Conservation (phyloP, 176 grass and related monocot genomes). For the Cenchrus purpureus region DNA sequence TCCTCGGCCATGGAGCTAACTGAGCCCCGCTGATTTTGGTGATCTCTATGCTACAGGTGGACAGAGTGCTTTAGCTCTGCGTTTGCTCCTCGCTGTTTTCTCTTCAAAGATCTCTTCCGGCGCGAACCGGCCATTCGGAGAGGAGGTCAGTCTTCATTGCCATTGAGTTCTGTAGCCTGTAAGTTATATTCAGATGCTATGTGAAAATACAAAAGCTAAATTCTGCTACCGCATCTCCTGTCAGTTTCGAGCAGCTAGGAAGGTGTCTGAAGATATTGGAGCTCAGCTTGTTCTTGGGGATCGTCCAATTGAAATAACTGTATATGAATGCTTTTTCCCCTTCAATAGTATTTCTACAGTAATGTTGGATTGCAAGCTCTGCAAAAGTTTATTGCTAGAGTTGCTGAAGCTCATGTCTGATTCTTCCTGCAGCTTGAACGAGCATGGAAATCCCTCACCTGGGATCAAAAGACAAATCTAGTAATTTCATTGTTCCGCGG, state of each 20-base stretch:
- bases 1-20: neutral
- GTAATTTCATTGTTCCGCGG: slow-evolving; percentile 68
- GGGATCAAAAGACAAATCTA: slow-evolving; percentile 69
- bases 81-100: slow-evolving; percentile 86
- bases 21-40: neutral
- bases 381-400: neutral
- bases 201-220: neutral
- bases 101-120: slow-evolving; percentile 86
- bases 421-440: slow-evolving; percentile 76
- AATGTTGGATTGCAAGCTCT: neutral
- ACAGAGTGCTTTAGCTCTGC: slow-evolving; percentile 87
- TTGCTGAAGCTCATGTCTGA: neutral
- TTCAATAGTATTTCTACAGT: neutral
- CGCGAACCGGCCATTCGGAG: slow-evolving; percentile 76
- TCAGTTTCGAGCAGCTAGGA: slow-evolving; percentile 84
- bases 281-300: slow-evolving; percentile 94
- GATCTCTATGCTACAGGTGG: slow-evolving; percentile 59
- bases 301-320: slow-evolving; percentile 97
- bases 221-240: neutral
- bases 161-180: neutral
- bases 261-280: slow-evolving; percentile 88
- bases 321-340: slow-evolving; percentile 33
- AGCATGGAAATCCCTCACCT: slow-evolving; percentile 86
- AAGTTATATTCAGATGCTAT: neutral
- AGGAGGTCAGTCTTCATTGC: slow-evolving; percentile 58